Base-by-base conservation (phyloP, 805 yeast genomes). In the Ogataea haglerorum region DNA sequence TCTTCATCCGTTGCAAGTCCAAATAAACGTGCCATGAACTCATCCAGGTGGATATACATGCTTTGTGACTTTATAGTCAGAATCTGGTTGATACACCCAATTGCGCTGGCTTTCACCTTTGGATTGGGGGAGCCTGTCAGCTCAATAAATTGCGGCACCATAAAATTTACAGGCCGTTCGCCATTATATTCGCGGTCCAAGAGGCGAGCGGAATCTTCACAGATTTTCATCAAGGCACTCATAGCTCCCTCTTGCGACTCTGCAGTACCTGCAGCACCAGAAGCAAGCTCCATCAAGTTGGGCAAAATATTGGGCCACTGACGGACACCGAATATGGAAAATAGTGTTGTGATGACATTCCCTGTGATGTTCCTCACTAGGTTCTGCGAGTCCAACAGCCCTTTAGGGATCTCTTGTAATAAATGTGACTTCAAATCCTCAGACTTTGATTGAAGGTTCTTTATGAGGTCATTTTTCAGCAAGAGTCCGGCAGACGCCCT, bases 401-500 rank as follows among this genome's bases (percentile, higher is more conserved):
- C 71, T 52, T 61, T 61, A 46, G 69, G 54, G 6, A 70, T 56
- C 31, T 68, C 65, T 13, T 56, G 47, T 27, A 70, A 51, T 6
- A 68, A 51, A 38, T 67, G 64, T 4, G 59, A 46, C 38, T 64
- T 65, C 24, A 65, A 42, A 14, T 55, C 63, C 25, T 34, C 53
- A 44, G 53, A 51, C 40, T 55, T 59, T 22, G 38, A 48, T n/a
- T 53, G 51, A 43, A 64, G 58, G 25, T 64, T 57, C 43, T 64
- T 69, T 27, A 76, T 53, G n/a, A 89, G 65, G 46, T 76, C 76
- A 62, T 90, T 91, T 58, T 93, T 91, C 61, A 93, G 72, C 54
- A 81, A 70, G 45, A 90, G 64, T 8, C 98, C 99, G 1, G 97
- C 91, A 0, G 95, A 81, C 1, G 96, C 96, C 38, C 96, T 73